phyloP scores from a whole-genome alignment of 345 rosid genomes.

The Syzygium oleosum region DNA sequence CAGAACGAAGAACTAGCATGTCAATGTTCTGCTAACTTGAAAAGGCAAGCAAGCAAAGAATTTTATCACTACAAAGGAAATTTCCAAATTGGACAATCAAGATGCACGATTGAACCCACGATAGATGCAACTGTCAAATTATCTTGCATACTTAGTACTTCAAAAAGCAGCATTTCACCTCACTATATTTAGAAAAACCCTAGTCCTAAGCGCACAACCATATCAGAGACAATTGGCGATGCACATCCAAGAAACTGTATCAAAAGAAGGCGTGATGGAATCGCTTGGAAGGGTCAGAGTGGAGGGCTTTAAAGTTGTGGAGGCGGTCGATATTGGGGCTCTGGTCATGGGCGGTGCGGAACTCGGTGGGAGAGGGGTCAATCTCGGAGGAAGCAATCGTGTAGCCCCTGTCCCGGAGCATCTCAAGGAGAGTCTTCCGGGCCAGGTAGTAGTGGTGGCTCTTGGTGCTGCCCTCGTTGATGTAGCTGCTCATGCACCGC shows the following conservation, averaged over 20 bases:
- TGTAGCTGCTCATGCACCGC: conserved; percentile 40
- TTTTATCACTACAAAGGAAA: too few species aligned
- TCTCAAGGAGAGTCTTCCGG: conserved; percentile 57
- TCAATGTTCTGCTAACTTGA: too few species aligned
- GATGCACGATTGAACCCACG: too few species aligned
- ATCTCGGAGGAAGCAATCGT: conserved; percentile 47
- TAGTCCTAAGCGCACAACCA: neutral
- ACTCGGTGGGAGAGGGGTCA: conserved; percentile 44
- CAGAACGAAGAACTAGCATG: too few species aligned
- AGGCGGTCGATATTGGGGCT: conserved; percentile 55
- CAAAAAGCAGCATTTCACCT: too few species aligned
- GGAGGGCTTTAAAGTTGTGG: conserved; percentile 36
- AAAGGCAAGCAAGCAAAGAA: too few species aligned
- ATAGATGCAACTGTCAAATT: too few species aligned
- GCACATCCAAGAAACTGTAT: neutral
- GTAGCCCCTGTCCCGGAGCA: conserved; percentile 73
- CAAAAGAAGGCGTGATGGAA: neutral
- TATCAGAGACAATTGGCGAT: neutral
- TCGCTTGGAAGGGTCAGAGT: conserved; percentile 46
- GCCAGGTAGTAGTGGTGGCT: conserved; percentile 62
- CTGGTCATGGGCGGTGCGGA: conserved; percentile 41
- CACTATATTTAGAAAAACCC: neutral
- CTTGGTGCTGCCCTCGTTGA: conserved; percentile 40
- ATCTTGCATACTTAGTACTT: too few species aligned
- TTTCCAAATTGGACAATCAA: too few species aligned